Percentiles rank a stretch among this genome's conserved stretches.
phyloP scores from a whole-genome alignment of 768 basidiomycete genomes.

The Russula virescens region DNA sequence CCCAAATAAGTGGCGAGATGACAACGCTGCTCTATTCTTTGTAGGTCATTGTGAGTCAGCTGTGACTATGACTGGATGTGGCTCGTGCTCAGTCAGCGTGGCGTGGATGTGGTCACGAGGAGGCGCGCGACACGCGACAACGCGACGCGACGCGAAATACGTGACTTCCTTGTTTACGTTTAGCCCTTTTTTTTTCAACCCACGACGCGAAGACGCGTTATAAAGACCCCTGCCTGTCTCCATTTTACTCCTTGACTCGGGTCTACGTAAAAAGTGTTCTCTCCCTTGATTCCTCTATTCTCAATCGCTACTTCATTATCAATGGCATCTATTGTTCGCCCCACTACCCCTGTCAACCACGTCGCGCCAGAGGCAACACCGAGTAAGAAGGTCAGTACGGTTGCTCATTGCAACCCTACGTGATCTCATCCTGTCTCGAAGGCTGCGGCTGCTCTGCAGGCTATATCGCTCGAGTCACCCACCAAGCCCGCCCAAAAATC shows the following conservation, averaged over 20 bases:
- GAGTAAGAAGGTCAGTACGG: constrained; percentile 32
- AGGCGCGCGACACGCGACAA: constrained; percentile 28
- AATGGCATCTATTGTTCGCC: constrained; percentile 25
- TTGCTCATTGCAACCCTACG: not conserved
- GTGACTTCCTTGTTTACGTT: constrained; percentile 26
- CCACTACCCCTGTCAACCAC: constrained; percentile 23
- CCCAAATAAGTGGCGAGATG: not conserved
- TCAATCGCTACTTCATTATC: not conserved
- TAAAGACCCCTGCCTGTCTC: constrained; percentile 2
- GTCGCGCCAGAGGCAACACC: constrained; percentile 32
- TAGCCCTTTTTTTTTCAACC: too few species aligned
- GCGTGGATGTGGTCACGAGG: not conserved
- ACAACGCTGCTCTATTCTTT: not conserved
- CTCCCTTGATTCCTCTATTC: not conserved
- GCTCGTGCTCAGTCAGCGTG: too few species aligned
- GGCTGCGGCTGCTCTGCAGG: constrained; percentile 33
- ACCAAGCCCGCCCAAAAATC: constrained; percentile 26
- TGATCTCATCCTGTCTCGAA: constrained; percentile 9
- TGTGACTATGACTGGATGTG: too few species aligned
- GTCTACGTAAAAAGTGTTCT: not conserved
- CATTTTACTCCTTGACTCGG: not conserved
- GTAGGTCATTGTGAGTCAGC: not conserved
- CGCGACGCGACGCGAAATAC: constrained; percentile 29
- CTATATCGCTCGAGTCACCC: constrained; percentile 30
- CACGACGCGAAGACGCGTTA: constrained; percentile 24